Evolutionary conservation across 495 filamentous ascomycete genomes (phyloP), one percentile per base, ranked within the genome.

Genomic region (Neurospora discreta): DNA sequence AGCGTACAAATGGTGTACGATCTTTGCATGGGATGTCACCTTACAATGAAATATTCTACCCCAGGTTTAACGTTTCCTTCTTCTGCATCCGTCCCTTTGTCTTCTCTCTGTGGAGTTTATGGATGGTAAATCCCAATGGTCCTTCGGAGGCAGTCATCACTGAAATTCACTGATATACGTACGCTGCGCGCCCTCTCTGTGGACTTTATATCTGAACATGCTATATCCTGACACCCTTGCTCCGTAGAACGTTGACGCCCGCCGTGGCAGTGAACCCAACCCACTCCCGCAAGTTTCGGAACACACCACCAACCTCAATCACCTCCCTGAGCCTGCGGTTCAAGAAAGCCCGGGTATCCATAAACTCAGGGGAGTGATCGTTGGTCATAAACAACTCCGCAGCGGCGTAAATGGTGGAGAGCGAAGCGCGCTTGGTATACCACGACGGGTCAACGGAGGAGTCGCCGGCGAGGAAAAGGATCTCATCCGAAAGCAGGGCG

Each of bases 341-440:
- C 72, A 98, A 80, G 78, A 98, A 99, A 36, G 86, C 82, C 74
- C 90, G 90, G 30, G 95, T 98, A 69, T 93, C 92, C 3, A 72
- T 75, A 74, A 90, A 92, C 16, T 87, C 88, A 0, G 84, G 78
- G 0, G 88, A 91, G 70, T 79, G 81, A 78, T 98, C 96, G 60
- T 90, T 91, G 18, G 93, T 98, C 94, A 98, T 97, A 80, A 94
- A 94, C 3, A 97, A 82, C 80, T 99, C 95, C 38, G 90, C 88
- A 44, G 89, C 90, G 33, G 93, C 91, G 78, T 98, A 99, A 74
- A 97, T 88, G 13, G 89, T 85, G 4, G 91, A 87, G 6, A 98
- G 83, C 2, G 88, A 88, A 7, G 90, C 88, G 7, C 95, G 89
- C 79, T 95, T 95, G 70, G 93, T 92, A 78, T 98, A 99, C 95